Evolutionary conservation across 2,329 filamentous ascomycete genomes (phyloP).

Genomic region (Penicillium decumbens): DNA sequence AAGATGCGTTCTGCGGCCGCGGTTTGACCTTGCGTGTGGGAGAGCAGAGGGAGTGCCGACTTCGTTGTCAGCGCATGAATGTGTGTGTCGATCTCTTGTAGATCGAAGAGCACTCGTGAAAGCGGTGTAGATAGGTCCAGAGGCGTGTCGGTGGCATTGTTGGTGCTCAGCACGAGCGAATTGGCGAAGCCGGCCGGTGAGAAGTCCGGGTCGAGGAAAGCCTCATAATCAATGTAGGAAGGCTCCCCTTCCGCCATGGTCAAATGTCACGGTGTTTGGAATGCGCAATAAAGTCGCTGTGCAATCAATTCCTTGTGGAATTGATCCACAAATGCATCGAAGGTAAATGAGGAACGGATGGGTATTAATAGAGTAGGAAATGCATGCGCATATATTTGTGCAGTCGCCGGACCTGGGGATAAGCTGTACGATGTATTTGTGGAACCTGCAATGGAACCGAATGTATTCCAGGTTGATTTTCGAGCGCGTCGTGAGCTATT

Average conservation of each 20-base stretch:
- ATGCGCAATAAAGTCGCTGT: background rate
- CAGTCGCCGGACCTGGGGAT: background rate
- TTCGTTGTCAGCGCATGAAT: conserved; percentile 86
- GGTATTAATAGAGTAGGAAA: conserved; percentile 4
- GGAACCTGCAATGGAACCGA: background rate
- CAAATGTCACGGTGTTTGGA: background rate
- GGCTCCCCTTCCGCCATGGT: conserved; percentile 44
- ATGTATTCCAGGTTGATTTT: background rate
- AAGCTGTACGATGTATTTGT: background rate
- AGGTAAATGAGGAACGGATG: background rate
- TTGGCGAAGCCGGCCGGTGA: conserved; percentile 80
- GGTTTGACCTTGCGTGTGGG: conserved; percentile 70
- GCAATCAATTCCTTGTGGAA: background rate
- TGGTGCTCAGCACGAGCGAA: conserved; percentile 78
- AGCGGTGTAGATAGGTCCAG: conserved; percentile 92
- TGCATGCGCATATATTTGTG: background rate
- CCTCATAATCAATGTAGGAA: conserved; percentile 94
- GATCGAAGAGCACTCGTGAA: conserved; percentile 89
- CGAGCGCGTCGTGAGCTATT: background rate
- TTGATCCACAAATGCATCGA: background rate
- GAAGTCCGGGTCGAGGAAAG: conserved; percentile 80
- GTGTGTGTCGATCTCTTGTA: conserved; percentile 93
- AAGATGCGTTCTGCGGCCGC: conserved; percentile 68
- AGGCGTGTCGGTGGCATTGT: conserved; percentile 83
- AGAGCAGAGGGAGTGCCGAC: conserved; percentile 73